Percentiles rank a stretch among this genome's conserved stretches.
These are phyloP conservation scores for Acrocalymma vagum DNA, from an alignment of 2,329 filamentous ascomycete genomes.

Conservation along the genomic window DNA sequence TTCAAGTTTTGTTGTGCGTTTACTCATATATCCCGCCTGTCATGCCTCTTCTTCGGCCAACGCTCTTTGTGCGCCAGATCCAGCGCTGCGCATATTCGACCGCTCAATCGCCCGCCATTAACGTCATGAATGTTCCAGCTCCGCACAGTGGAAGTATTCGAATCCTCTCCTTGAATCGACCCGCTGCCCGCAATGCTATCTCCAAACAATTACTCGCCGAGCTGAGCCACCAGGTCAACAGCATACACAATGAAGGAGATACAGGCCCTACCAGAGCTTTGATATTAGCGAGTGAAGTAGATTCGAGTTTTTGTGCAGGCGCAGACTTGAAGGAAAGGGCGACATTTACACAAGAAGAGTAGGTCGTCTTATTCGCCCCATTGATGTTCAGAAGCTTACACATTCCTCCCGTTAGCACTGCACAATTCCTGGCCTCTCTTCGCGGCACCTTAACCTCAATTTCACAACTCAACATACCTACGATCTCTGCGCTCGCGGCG, in stretches of 20 bases:
- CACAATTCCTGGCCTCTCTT: slow-evolving; percentile 78
- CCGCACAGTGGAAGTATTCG: slow-evolving; percentile 85
- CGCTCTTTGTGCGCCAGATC: slow-evolving; percentile 28
- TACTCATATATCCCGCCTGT: background rate
- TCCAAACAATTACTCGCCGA: slow-evolving; percentile 78
- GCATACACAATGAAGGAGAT: slow-evolving; percentile 69
- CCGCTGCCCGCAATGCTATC: slow-evolving; percentile 87
- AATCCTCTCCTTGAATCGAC: slow-evolving; percentile 86
- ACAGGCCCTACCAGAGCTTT: slow-evolving; percentile 76
- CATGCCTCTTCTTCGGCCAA: slow-evolving; percentile 33
- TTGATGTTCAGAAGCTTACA: slow-evolving; percentile 16
- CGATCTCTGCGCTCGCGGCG: slow-evolving; percentile 86
- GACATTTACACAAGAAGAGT: slow-evolving; percentile 82
- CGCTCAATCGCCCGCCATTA: slow-evolving; percentile 65
- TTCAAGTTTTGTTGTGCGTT: no score
- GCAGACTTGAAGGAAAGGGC: slow-evolving; percentile 91
- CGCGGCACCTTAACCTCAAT: slow-evolving; percentile 79
- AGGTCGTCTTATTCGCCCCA: slow-evolving; percentile 40
- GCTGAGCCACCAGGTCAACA: slow-evolving; percentile 76
- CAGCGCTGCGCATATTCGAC: slow-evolving; percentile 49
- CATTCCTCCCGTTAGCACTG: slow-evolving; percentile 67
- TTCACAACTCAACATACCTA: slow-evolving; percentile 81
- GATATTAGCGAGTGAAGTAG: slow-evolving; percentile 84
- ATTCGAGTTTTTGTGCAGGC: slow-evolving; percentile 89
- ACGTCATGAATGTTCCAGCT: slow-evolving; percentile 77